Evolutionary conservation across 306 rosid species (phyloP), one percentile per base, ranked within the genome.

Genomic region (Ammopiptanthus mongolicus): DNA sequence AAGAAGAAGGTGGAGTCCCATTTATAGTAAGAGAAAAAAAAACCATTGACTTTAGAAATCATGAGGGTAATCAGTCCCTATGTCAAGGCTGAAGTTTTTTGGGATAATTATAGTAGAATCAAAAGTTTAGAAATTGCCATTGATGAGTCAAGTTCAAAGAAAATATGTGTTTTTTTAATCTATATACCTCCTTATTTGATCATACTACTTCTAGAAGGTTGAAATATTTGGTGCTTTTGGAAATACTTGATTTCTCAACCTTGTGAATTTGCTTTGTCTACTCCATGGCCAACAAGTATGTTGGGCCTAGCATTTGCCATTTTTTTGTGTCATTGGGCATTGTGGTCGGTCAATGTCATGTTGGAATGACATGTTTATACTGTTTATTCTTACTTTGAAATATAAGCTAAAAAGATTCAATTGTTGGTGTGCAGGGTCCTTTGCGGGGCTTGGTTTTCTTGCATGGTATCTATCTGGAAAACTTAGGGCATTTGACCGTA

Each of bases 391-490:
- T 41, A 47, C 74, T 74, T 13, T 17, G 50, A 42, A 58, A 39
- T 23, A 19, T 60, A 51, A 31, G 36, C 65, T 71, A 37, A 28
- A 60, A 6, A 33, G 12, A 63, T 39, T 56, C 37, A 68, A 76
- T 37, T 86, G 33, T 75, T 84, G 61, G 39, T 55, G 63, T 82
- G 81, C 83, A 92, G 93, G 93, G 91, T 90, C 96, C 63, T 92
- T 91, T 25, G 90, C 96, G 0, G 97, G 96, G 56, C 97, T 92
- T 82, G 85, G 89, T 70, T 89, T 83, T 74, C 80, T 89, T 73
- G 88, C 91, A 53, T 86, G 89, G 90, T 92, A 89, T 79, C 61
- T 89, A 34, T 83, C 93, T 8, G 97, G 97, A 39, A 91, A 89
- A 89, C 17, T 86, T 42, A 80, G 78, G 67, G 91, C 37, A 73